Evolutionary conservation across 768 basidiomycete genomes (phyloP).

Genomic region (Lactarius hengduanensis): DNA sequence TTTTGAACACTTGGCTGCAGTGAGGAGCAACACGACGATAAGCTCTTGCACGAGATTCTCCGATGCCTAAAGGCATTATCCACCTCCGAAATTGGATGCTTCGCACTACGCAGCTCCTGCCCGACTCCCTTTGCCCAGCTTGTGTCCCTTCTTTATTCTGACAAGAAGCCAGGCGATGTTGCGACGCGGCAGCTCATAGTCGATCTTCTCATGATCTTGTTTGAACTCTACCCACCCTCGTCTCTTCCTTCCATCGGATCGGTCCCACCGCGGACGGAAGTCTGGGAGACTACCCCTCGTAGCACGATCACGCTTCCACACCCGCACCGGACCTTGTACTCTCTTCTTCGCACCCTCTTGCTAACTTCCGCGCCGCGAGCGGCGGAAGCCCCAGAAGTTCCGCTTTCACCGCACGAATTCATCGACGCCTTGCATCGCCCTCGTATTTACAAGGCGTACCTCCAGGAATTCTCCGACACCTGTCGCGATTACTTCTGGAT

Average conservation of each 20-base stretch:
- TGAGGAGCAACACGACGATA: conserved; percentile 97
- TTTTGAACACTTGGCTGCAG: conserved; percentile 41
- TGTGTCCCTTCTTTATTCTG: conserved; percentile 83
- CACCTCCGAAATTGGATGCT: conserved; percentile 85
- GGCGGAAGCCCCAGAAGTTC: conserved; percentile 56
- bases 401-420: conserved; percentile 76
- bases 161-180: conserved; percentile 97
- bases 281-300: conserved; percentile 39
- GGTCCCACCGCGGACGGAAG: conserved; percentile 20
- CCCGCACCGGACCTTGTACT: conserved; percentile 71
- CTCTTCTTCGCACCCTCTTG: conserved; percentile 72
- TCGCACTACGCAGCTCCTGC: conserved; percentile 83
- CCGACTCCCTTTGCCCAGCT: conserved; percentile 88
- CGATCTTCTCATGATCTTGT: conserved; percentile 82
- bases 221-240: conserved; percentile 81
- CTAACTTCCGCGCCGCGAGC: conserved; percentile 68
- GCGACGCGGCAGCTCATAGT: conserved; percentile 86
- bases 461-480: conserved; percentile 82
- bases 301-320: conserved; percentile 64
- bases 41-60: conserved; percentile 86
- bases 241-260: conserved; percentile 56
- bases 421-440: conserved; percentile 69
- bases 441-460: conserved; percentile 76
- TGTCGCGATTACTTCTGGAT: conserved; percentile 97
- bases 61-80: conserved; percentile 93